Evolutionary conservation across 1,139 yeast species (phyloP).

Genomic region (Sugiyamaella neomexicana): DNA sequence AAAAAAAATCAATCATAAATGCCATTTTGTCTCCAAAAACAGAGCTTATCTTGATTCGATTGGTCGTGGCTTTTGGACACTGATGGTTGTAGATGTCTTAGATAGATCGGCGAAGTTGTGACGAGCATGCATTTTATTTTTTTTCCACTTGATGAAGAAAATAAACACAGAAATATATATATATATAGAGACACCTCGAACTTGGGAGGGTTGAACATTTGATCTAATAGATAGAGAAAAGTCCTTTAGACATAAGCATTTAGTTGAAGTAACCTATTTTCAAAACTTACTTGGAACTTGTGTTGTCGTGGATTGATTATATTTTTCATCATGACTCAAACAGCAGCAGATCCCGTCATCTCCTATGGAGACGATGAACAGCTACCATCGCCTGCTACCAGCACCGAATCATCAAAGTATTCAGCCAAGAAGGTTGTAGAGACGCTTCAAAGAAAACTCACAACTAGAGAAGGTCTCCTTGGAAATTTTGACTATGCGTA

Average conservation of each 20-base stretch:
- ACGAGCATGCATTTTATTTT: no score
- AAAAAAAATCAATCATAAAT: no score
- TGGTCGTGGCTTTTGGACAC: not conserved
- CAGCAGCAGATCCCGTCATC: slow-evolving; percentile 1
- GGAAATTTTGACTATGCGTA: slow-evolving; percentile 83
- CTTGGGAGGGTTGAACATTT: no score
- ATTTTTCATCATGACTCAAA: not conserved
- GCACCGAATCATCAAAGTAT: not conserved
- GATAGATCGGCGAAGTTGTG: not conserved
- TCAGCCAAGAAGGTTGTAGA: not conserved
- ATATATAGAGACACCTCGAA: no score
- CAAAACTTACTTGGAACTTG: not conserved
- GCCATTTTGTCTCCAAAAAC: not conserved
- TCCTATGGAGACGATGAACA: slow-evolving; percentile 4
- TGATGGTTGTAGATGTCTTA: not conserved
- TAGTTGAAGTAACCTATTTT: not conserved
- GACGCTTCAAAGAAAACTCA: slow-evolving; percentile 26
- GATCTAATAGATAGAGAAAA: no score
- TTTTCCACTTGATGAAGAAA: no score
- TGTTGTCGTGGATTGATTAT: no score
- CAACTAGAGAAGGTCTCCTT: slow-evolving; percentile 68
- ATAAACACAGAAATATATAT: no score
- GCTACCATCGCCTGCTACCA: slow-evolving; percentile 4
- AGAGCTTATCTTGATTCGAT: not conserved
- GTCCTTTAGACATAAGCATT: not conserved